phyloP scores from a whole-genome alignment of 1,284 basidiomycete genomes.

The Meira miltonrushii region DNA sequence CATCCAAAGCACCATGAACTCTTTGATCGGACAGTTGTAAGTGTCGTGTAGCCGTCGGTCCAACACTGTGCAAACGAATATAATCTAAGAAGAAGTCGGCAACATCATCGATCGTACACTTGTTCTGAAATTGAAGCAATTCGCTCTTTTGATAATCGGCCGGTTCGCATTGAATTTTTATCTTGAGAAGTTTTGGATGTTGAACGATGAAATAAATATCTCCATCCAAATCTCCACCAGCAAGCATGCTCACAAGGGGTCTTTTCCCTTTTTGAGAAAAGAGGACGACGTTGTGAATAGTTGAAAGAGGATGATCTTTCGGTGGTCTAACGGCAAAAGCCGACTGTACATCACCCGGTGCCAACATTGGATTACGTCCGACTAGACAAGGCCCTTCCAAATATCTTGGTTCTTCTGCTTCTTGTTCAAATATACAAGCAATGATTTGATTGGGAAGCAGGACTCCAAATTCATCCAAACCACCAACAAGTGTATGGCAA shows the following conservation, averaged over 20 bases:
- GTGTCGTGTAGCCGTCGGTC: not conserved
- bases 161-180: slow-evolving; percentile 56
- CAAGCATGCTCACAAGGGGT: slow-evolving; percentile 26
- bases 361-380: slow-evolving; percentile 23
- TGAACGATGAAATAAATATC: slow-evolving; percentile 56
- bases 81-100: slow-evolving; percentile 68
- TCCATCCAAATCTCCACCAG: slow-evolving; percentile 27
- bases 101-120: slow-evolving; percentile 63
- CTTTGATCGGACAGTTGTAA: slow-evolving; percentile 8
- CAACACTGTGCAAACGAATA: not conserved
- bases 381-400: slow-evolving; percentile 27
- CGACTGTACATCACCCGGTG: slow-evolving; percentile 27
- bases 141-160: slow-evolving; percentile 60
- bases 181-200: slow-evolving; percentile 56
- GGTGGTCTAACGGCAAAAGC: slow-evolving; percentile 24
- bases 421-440: slow-evolving; percentile 12
- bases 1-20: slow-evolving; percentile 59
- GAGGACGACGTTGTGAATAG: slow-evolving; percentile 27
- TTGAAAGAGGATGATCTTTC: slow-evolving; percentile 17
- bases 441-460: slow-evolving; percentile 24
- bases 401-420: slow-evolving; percentile 8
- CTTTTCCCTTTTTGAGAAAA: slow-evolving; percentile 18
- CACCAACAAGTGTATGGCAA: slow-evolving; percentile 65
- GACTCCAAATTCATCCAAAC: slow-evolving; percentile 56
- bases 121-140: slow-evolving; percentile 58